Evolutionary conservation across 306 rosid genomes (phyloP).

Genomic region (Trifolium pratense): DNA sequence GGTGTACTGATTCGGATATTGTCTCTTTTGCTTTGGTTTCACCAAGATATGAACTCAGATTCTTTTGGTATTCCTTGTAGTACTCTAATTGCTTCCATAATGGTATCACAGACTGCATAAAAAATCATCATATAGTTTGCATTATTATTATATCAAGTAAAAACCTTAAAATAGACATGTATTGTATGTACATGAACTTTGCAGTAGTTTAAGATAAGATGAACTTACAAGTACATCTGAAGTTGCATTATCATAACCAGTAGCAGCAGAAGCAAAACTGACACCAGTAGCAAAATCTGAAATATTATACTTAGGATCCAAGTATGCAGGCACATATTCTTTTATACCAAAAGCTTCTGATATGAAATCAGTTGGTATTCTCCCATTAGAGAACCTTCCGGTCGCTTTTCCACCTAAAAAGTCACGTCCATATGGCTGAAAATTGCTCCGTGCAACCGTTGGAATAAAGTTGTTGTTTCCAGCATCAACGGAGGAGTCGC

Average conservation of each 20-base stretch:
- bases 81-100: conserved; percentile 77
- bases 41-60: conserved; percentile 60
- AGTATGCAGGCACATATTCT: conserved; percentile 69
- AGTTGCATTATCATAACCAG: conserved; percentile 93
- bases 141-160: background rate
- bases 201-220: background rate
- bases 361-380: conserved; percentile 77
- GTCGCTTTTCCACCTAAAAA: conserved; percentile 72
- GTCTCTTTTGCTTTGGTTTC: conserved; percentile 51
- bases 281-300: conserved; percentile 82
- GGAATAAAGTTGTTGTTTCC: conserved; percentile 92
- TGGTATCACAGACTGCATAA: conserved; percentile 81
- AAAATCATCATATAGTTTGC: conserved; percentile 15
- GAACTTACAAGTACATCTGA: conserved; percentile 65
- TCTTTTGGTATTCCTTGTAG: conserved; percentile 74
- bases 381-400: conserved; percentile 87
- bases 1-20: conserved; percentile 61
- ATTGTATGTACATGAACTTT: background rate
- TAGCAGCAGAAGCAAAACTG: conserved; percentile 90
- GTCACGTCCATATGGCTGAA: conserved; percentile 91
- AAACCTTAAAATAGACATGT: background rate
- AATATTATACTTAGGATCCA: conserved; percentile 76
- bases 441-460: conserved; percentile 84
- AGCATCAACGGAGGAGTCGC: conserved; percentile 90
- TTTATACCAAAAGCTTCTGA: conserved; percentile 70